Evolutionary conservation across 352 stramenopile species (phyloP).

Genomic region (Pythium dissimile): DNA sequence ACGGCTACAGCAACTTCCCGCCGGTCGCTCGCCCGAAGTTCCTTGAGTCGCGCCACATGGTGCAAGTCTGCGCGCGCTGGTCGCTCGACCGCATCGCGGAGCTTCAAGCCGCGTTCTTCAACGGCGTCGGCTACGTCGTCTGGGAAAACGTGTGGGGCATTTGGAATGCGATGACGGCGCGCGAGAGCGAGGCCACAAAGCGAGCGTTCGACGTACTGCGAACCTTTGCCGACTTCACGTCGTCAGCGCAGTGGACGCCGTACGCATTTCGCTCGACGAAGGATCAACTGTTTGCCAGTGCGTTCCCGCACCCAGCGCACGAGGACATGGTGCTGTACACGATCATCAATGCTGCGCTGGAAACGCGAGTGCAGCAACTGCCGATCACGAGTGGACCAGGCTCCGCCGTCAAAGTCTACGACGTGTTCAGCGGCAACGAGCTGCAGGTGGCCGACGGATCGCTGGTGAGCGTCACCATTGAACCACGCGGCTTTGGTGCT

Average conservation of each 20-base stretch:
- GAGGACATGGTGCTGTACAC: constrained; percentile 47
- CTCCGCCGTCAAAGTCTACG: constrained; percentile 35
- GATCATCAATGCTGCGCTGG: constrained; percentile 43
- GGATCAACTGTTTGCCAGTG: constrained; percentile 40
- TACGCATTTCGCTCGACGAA: constrained; percentile 29
- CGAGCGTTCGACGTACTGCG: constrained; percentile 64
- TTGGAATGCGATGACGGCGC: constrained; percentile 75
- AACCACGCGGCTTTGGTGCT: constrained; percentile 61
- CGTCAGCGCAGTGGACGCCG: constrained; percentile 46
- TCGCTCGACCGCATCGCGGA: constrained; percentile 65
- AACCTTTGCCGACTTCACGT: constrained; percentile 44
- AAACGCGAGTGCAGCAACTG: constrained; percentile 29
- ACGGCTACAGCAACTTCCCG: constrained; percentile 60
- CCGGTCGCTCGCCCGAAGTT: constrained; percentile 74
- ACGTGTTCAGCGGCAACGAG: constrained; percentile 60
- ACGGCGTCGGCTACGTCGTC: constrained; percentile 80
- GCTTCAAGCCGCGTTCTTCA: constrained; percentile 77
- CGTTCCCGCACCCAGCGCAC: constrained; percentile 19
- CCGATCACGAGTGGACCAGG: constrained; percentile 10
- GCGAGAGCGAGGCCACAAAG: constrained; percentile 61
- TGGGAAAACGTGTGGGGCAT: constrained; percentile 91
- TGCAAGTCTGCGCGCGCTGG: constrained; percentile 79
- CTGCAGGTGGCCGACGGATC: constrained; percentile 9
- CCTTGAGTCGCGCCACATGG: constrained; percentile 77
- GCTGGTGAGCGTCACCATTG: constrained; percentile 30